Percentiles rank a stretch among this genome's conserved stretches.
Conservation (phyloP, 2,329 filamentous ascomycete species). For the Fusarium agapanthi region DNA sequence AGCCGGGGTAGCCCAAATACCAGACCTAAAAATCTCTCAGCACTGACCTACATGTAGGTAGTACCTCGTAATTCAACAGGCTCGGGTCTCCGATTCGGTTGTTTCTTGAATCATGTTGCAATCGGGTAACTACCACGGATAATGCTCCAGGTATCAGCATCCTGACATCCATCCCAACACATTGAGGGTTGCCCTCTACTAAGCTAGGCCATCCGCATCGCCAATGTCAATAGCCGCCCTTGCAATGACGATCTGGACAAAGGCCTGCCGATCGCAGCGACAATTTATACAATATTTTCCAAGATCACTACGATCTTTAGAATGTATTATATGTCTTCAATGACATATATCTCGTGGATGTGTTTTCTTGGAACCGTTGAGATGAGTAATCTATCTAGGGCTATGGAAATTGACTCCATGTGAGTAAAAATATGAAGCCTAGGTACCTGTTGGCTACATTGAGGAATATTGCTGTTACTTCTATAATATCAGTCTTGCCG, state of each 20-base stretch:
- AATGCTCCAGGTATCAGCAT: not conserved
- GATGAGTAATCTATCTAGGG: conserved; percentile 8
- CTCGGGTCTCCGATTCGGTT: conserved; percentile 5
- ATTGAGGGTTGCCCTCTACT: conserved; percentile 9
- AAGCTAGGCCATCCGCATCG: not conserved
- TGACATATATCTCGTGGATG: not conserved
- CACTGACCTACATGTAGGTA: not conserved
- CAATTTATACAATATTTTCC: conserved; percentile 3
- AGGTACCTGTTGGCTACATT: not conserved
- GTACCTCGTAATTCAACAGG: not conserved
- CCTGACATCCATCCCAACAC: not conserved
- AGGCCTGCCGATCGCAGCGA: conserved; percentile 18
- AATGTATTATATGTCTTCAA: not conserved
- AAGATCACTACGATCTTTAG: not conserved
- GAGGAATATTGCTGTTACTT: not conserved
- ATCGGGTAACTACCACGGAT: conserved; percentile 6
- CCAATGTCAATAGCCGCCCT: conserved; percentile 20
- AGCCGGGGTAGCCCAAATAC: not conserved
- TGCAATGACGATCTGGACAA: conserved; percentile 26
- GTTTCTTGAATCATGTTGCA: conserved; percentile 1
- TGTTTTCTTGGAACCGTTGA: not conserved
- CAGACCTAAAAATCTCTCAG: not conserved
- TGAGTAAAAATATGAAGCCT: not conserved
- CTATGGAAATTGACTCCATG: conserved; percentile 6
- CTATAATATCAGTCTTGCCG: not conserved